Evolutionary conservation across 2,329 filamentous ascomycete genomes (phyloP).

Genomic region (Arthrobotrys conoides): DNA sequence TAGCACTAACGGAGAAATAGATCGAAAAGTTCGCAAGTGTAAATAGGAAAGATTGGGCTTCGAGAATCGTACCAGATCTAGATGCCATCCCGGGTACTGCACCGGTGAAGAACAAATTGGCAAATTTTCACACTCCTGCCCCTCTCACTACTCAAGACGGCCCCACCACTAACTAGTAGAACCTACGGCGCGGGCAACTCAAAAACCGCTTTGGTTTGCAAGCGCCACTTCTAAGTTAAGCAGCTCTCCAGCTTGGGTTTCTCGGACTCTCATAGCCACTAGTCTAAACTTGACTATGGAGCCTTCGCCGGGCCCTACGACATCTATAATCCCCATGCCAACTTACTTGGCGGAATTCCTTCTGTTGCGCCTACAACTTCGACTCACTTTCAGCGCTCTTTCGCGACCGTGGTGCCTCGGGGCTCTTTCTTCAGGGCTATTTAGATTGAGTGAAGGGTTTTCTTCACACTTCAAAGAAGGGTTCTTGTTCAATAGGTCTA

Average conservation of each 20-base stretch:
- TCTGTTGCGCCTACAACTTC: constrained; percentile 7
- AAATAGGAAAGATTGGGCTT: constrained; percentile 55
- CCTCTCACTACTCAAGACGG: constrained; percentile 13
- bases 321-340: constrained; percentile 27
- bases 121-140: background rate
- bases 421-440: background rate
- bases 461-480: too few relatives aligned
- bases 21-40: constrained; percentile 55
- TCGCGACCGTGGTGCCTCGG: constrained; percentile 19
- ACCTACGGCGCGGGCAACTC: constrained; percentile 4
- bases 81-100: constrained; percentile 42
- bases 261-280: constrained; percentile 23
- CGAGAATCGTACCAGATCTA: constrained; percentile 53
- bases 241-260: background rate
- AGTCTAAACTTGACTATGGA: constrained; percentile 42
- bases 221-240: background rate
- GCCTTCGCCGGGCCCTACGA: constrained; percentile 41
- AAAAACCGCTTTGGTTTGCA: background rate
- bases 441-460: too few relatives aligned
- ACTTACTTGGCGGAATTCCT: constrained; percentile 27
- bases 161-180: background rate
- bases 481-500: background rate
- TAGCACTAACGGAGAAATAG: constrained; percentile 11
- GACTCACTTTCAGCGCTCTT: constrained; percentile 17
- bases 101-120: constrained; percentile 40